phyloP scores from a whole-genome alignment of 345 rosid species.

The Rhizophora apiculata region DNA sequence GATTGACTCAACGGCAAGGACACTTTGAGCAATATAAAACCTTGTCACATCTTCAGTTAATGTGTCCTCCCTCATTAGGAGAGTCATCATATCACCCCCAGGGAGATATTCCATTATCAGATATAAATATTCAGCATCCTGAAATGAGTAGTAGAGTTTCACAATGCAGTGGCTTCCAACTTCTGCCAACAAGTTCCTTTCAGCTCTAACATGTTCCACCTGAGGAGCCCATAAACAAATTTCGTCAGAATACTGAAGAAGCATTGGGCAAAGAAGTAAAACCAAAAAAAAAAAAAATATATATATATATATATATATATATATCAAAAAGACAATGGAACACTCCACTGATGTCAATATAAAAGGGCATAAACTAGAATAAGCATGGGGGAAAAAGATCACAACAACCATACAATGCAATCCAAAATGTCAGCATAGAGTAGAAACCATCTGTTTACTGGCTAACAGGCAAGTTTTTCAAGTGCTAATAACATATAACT shows the following conservation, averaged over 20 bases:
- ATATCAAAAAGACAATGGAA: background rate
- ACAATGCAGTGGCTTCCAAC: slow-evolving; percentile 96
- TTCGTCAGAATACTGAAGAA: slow-evolving; percentile 11
- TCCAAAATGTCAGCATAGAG: background rate
- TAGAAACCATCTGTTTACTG: slow-evolving; percentile 1
- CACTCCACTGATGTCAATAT: background rate
- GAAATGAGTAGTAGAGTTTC: slow-evolving; percentile 93
- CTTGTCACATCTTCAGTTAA: slow-evolving; percentile 76
- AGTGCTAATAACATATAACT: background rate
- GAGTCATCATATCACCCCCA: slow-evolving; percentile 97
- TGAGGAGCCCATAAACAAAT: slow-evolving; percentile 24
- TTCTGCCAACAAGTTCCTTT: slow-evolving; percentile 94
- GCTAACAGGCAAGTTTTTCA: background rate
- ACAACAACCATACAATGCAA: slow-evolving; percentile 1
- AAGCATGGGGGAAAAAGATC: background rate
- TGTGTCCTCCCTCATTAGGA: slow-evolving; percentile 90
- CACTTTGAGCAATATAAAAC: slow-evolving; percentile 94
- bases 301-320: no score
- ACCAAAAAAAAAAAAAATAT: background rate
- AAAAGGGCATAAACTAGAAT: background rate
- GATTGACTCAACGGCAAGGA: slow-evolving; percentile 91
- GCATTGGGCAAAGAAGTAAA: background rate
- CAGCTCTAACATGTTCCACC: slow-evolving; percentile 99
- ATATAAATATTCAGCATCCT: slow-evolving; percentile 86
- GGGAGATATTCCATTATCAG: slow-evolving; percentile 97